Evolutionary conservation across 1,284 basidiomycete species (phyloP).

Genomic region (Rhizoctonia solani): DNA sequence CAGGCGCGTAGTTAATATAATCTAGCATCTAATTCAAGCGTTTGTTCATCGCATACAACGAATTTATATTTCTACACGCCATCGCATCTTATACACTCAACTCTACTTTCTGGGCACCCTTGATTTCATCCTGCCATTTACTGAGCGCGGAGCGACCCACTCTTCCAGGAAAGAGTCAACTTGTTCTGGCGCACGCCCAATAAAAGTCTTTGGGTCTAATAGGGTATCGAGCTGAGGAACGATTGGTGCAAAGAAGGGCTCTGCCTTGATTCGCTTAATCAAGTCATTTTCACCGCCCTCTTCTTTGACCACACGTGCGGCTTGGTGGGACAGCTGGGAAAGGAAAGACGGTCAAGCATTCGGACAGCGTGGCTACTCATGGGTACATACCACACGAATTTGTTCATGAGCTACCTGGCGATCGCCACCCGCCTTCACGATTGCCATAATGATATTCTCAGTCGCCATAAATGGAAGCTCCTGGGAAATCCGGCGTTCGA

Average conservation of each 20-base stretch:
- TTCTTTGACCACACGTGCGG: conserved; percentile 92
- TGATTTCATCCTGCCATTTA: conserved; percentile 63
- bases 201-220: conserved; percentile 83
- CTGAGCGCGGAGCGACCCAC: conserved; percentile 89
- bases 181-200: conserved; percentile 91
- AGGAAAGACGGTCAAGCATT: conserved; percentile 48
- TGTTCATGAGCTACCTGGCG: conserved; percentile 97
- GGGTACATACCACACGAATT: conserved; percentile 72
- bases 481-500: conserved; percentile 86
- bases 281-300: conserved; percentile 96
- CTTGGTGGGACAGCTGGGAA: conserved; percentile 85
- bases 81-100: conserved; percentile 40
- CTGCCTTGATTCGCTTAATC: conserved; percentile 79
- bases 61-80: not conserved
- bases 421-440: conserved; percentile 93
- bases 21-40: not conserved
- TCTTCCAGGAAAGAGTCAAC: conserved; percentile 87
- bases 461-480: conserved; percentile 99
- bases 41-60: conserved; percentile 12
- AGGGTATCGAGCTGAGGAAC: conserved; percentile 61
- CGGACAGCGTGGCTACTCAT: not conserved
- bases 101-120: conserved; percentile 52
- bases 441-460: conserved; percentile 99
- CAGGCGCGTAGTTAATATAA: not conserved
- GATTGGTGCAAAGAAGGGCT: conserved; percentile 66